A percentile compares a stretch with the other conserved stretches of the same genome.
phyloP scores from a whole-genome alignment of 208 protist genomes.

The Strigomonas culicis region DNA sequence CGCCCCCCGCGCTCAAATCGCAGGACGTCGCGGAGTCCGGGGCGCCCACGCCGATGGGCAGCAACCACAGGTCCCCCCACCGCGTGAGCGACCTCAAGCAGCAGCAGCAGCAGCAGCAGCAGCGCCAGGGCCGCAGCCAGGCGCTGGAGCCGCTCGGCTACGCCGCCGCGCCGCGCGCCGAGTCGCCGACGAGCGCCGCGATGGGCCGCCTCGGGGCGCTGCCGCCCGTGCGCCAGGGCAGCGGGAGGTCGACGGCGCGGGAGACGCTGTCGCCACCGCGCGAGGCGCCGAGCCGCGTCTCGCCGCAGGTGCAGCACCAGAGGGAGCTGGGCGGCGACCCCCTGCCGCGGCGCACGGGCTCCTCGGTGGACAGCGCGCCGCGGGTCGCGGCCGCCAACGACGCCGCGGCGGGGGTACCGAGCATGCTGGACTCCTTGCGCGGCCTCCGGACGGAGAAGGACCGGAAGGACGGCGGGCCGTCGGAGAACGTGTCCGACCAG shows the following conservation, averaged over 20 bases:
- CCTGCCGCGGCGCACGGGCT: neutral
- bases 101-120: conserved; percentile 1
- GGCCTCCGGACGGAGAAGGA: conserved; percentile 27
- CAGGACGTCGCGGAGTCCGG: neutral
- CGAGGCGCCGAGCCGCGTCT: neutral
- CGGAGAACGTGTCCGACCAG: conserved; percentile 21
- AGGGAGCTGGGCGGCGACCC: neutral
- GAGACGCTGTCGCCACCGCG: neutral
- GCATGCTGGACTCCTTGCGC: conserved; percentile 70
- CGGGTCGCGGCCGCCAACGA: neutral
- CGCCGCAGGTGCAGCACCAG: too few relatives aligned
- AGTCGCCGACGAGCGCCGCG: too few relatives aligned
- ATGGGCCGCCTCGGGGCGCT: too few relatives aligned
- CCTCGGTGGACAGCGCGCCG: neutral
- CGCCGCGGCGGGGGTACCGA: conserved; percentile 31
- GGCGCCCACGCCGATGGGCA: neutral
- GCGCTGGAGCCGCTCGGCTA: too few relatives aligned
- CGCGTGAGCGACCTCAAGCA: conserved; percentile 1
- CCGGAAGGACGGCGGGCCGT: neutral
- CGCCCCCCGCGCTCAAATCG: neutral
- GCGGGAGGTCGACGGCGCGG: neutral
- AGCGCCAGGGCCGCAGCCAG: too few relatives aligned
- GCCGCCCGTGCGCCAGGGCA: too few relatives aligned
- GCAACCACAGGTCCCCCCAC: neutral
- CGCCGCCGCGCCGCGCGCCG: too few relatives aligned